Evolutionary conservation across 2,329 filamentous ascomycete species (phyloP), one percentile per base, ranked within the genome.

Genomic region (Cercospora sojina): DNA sequence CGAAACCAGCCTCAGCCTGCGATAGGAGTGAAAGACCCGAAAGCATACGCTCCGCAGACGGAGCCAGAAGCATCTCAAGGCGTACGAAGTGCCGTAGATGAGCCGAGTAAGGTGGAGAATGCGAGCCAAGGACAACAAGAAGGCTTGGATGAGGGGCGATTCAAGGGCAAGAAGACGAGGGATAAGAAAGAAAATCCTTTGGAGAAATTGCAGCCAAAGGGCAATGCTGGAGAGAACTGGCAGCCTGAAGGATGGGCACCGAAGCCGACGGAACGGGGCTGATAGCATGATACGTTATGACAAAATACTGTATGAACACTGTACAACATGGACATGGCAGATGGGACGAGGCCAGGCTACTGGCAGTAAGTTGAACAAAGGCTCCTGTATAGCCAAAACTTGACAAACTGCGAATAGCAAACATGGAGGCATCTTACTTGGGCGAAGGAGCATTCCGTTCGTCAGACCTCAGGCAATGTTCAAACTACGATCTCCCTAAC

Each of bases 231-330:
- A 23, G 79, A 83, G 62, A 80, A 80, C 7, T 83, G 80, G 80
- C 81, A 84, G 74, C 83, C 82, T 1, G 72, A 79, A 64, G 72
- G 73, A 10, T 84, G 82, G 82, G 77, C 77, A 18, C 82, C 81
- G 31, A 77, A 75, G 13, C 77, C 77, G 18, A 75, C 77, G 55
- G 75, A 73, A 56, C 51, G 77, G 66, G 73, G 77, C 63, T 72
- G 62, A 69, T 61, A 43, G 49, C 49, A 35, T 6, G 41, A 64
- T 47, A 2, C 31, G 38, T 56, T 7, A 20, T 3, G 51, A 32
- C 31, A 25, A 7, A 31, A 16, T 20, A 56, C 0, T 56, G 51
- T 56, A 56, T 56, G 25, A 56, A 56, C 16, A 56, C 51, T 56
- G 25, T 56, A 56, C 51, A 32, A 56, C 25, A 29, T 2, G 51